These are phyloP conservation scores for Drosera spatulata DNA, from an alignment of 179 eudicot species.

Conservation along the genomic window DNA sequence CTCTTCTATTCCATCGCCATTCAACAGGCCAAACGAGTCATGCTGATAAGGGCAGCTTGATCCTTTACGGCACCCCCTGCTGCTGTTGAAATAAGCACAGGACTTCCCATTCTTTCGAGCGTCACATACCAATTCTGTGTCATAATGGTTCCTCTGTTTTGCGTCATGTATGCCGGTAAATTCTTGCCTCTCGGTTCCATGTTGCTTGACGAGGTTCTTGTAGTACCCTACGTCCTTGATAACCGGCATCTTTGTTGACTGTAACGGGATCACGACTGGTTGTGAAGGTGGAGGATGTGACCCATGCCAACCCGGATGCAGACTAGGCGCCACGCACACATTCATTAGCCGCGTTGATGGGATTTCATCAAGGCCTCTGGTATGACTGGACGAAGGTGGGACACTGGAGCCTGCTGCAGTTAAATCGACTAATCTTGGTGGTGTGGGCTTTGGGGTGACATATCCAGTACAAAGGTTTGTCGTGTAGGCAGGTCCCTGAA, in stretches of 20 bases:
- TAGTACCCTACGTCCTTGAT: conserved; percentile 11
- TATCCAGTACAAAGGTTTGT: neutral
- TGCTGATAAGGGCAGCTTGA: conserved; percentile 34
- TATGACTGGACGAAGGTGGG: neutral
- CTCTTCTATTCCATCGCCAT: conserved; percentile 18
- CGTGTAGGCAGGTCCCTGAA: neutral
- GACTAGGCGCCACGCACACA: conserved; percentile 1
- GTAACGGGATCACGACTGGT: conserved; percentile 7
- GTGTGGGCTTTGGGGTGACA: neutral
- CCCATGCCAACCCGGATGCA: conserved; percentile 1
- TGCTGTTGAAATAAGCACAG: conserved; percentile 30
- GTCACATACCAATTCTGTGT: conserved; percentile 5
- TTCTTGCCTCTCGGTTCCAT: conserved; percentile 29
- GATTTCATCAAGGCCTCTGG: neutral
- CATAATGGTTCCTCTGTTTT: conserved; percentile 3
- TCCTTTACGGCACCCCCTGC: conserved; percentile 40
- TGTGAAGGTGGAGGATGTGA: neutral
- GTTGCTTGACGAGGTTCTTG: conserved; percentile 38
- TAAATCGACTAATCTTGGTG: neutral
- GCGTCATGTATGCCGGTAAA: neutral
- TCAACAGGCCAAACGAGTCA: conserved; percentile 9
- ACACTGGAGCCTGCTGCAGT: neutral
- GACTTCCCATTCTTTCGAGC: conserved; percentile 15
- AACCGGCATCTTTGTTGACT: conserved; percentile 15
- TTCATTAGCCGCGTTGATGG: conserved; percentile 1